Base-by-base conservation (phyloP, 345 rosid genomes). In the Gossypium thurberi region DNA sequence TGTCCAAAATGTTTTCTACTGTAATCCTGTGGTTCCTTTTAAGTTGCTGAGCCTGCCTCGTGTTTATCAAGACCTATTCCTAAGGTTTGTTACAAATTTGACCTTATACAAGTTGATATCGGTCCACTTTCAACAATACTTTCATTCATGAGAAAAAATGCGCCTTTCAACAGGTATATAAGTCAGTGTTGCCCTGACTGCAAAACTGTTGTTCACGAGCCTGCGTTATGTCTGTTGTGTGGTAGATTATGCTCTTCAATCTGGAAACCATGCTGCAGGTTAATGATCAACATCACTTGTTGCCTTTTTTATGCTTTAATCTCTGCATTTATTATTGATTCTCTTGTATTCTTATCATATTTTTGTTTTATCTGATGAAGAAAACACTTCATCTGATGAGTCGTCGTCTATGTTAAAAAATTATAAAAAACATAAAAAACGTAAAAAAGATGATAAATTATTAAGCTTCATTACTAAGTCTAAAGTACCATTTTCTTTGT, bases 231-330 rank as follows among this genome's bases (percentile, higher is more conserved):
- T 82, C 82, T 95, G 28, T 80, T 95, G 17, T 92, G 99, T 82
- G 98, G 99, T 76, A 92, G 86, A 85, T 73, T 92, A 78, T 92
- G 98, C 88, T 86, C 89, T 55, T 86, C 91, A 20, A 79, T 62
- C 58, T 87, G 91, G 94, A 91, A 85, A 72, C 18, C 81, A 9
- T 95, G 98, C 84, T 92, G 97, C 99, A 92, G 96, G 99, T 95
- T 65, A 26, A 21, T 64, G 43, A 73, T 73, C 71, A 63, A 28
- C 52, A 43, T 71, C 59, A 23, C 74, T 66, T 73, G 57, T 59
- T 69, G 63, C 48, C 69, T 44, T 61, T 70, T 33, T 76, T 48
- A 28, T 72, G 48, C 13, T 62, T 33, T 42, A 8, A 77, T 37
- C 15, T 69, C 15, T 47, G 58, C 25, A 50, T 12, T 51, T 55